Percentiles rank a stretch among this genome's conserved stretches.
phyloP scores from a whole-genome alignment of 352 stramenopile species.

The Blastocystis sp. region DNA sequence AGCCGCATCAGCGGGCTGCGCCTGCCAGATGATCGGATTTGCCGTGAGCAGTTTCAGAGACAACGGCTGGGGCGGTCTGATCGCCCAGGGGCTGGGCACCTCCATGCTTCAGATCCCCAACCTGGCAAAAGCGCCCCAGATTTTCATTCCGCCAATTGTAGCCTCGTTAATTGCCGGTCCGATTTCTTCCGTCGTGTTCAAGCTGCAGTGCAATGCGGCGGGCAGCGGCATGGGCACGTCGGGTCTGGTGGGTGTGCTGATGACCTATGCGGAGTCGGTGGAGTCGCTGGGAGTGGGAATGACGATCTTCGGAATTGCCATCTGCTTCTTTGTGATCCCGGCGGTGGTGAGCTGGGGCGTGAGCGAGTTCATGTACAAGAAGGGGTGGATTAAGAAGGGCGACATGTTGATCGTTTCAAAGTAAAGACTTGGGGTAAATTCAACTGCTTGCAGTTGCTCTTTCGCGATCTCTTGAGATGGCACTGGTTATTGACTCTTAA shows the following conservation, averaged over 20 bases:
- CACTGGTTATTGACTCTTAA: conserved; percentile 22
- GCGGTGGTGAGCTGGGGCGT: conserved; percentile 33
- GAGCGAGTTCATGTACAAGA: conserved; percentile 65
- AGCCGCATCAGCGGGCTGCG: conserved; percentile 49
- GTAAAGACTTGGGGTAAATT: conserved; percentile 18
- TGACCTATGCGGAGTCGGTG: conserved; percentile 43
- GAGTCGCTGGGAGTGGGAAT: conserved; percentile 15
- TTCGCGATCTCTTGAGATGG: conserved; percentile 51
- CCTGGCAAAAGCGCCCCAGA: conserved; percentile 45
- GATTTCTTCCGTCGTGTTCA: conserved; percentile 44
- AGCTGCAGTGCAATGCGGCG: conserved; percentile 34
- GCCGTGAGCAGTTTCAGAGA: conserved; percentile 58
- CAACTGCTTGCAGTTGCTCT: conserved; percentile 28
- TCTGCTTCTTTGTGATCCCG: conserved; percentile 49
- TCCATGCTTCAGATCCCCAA: conserved; percentile 66
- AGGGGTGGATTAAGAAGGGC: conserved; percentile 64
- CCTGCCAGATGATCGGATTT: conserved; percentile 56
- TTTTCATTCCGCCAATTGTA: conserved; percentile 51
- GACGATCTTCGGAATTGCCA: conserved; percentile 21
- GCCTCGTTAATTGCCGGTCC: conserved; percentile 32
- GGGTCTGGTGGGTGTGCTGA: conserved; percentile 50
- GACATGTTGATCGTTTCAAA: conserved; percentile 59
- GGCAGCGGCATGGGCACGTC: conserved; percentile 62
- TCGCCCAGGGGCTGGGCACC: conserved; percentile 45
- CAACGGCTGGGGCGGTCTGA: conserved; percentile 53